Evolutionary conservation across 2,329 filamentous ascomycete species (phyloP).

Genomic region (Calonectria pseudoreteaudii): DNA sequence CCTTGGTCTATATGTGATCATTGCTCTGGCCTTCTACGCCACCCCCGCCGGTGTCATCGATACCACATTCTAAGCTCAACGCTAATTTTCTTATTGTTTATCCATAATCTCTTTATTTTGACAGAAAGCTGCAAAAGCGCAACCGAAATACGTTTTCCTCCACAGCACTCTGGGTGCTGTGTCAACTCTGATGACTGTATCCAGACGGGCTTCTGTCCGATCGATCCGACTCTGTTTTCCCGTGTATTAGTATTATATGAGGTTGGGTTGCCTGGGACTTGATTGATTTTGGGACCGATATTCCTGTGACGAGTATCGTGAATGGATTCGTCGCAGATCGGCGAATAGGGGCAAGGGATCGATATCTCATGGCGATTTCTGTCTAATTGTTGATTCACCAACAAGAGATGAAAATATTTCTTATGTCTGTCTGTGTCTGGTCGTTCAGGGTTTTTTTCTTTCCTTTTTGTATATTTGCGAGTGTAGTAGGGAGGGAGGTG

Average conservation of each 20-base stretch:
- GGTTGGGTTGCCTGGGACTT: conserved; percentile 24
- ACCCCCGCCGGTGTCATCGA: conserved; percentile 63
- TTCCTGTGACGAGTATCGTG: too few relatives aligned
- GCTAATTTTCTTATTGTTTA: background rate
- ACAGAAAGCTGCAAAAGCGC: background rate
- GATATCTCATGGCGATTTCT: background rate
- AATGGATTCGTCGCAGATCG: background rate
- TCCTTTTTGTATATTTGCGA: background rate
- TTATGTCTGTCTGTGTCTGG: background rate
- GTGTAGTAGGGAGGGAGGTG: background rate
- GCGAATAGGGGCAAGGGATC: background rate
- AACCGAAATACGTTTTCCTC: background rate
- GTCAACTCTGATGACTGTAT: background rate
- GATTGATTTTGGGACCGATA: background rate
- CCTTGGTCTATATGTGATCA: conserved; percentile 67
- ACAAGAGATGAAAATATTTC: background rate
- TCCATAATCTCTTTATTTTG: background rate
- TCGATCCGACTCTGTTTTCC: conserved; percentile 30
- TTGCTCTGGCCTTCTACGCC: conserved; percentile 70
- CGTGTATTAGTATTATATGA: conserved; percentile 42
- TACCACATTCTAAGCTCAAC: conserved; percentile 36
- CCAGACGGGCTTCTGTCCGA: background rate
- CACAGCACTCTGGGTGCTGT: too few relatives aligned
- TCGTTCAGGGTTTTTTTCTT: background rate
- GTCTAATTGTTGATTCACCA: background rate